These are phyloP conservation scores for Pythium graminicola DNA, from an alignment of 352 stramenopile genomes.

Conservation along the genomic window DNA sequence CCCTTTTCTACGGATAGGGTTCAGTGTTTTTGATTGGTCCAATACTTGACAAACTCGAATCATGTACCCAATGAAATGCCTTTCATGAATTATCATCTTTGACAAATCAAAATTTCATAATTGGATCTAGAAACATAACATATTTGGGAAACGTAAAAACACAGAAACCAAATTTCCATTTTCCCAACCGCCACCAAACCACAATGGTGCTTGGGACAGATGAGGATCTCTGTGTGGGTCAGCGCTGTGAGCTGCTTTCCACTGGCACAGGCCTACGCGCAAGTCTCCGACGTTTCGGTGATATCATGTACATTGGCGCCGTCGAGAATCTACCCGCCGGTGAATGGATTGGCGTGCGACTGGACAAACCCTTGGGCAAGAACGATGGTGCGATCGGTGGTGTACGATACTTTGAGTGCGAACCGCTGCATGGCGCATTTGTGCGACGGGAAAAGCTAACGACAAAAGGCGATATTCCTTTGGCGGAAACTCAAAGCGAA, in stretches of 20 bases:
- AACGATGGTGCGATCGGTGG: slow-evolving; percentile 55
- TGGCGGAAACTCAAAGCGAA: slow-evolving; percentile 42
- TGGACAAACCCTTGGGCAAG: slow-evolving; percentile 73
- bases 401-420: slow-evolving; percentile 57
- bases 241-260: slow-evolving; percentile 53
- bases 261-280: slow-evolving; percentile 34
- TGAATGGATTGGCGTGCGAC: slow-evolving; percentile 61
- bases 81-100: background rate
- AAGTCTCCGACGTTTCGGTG: slow-evolving; percentile 58
- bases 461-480: slow-evolving; percentile 41
- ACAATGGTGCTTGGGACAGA: slow-evolving; percentile 7
- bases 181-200: slow-evolving; percentile 10
- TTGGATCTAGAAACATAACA: background rate
- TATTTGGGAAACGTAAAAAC: too few species aligned
- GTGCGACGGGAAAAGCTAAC: slow-evolving; percentile 59
- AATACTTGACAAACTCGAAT: too few species aligned
- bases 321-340: slow-evolving; percentile 46
- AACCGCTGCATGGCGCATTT: slow-evolving; percentile 55
- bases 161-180: background rate
- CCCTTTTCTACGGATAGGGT: slow-evolving; percentile 8
- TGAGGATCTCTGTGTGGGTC: slow-evolving; percentile 23
- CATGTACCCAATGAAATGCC: too few species aligned
- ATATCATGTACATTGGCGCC: slow-evolving; percentile 56
- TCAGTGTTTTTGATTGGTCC: slow-evolving; percentile 11
- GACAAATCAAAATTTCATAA: background rate